phyloP scores from a whole-genome alignment of 257 asterid genomes.

The Ehretia macrophylla region DNA sequence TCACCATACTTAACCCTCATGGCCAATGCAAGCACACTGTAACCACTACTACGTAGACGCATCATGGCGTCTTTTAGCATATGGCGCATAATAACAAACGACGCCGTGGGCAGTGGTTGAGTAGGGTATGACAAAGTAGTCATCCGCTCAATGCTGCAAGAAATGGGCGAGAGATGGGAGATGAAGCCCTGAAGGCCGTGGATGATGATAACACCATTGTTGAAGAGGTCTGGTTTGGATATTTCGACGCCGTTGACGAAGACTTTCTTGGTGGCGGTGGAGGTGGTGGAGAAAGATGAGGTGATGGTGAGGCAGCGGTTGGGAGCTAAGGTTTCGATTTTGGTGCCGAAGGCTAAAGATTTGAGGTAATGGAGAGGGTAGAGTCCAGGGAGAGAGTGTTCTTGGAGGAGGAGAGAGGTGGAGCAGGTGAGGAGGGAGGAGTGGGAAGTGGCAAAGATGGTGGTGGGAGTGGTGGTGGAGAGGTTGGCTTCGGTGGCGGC shows the following conservation, averaged over 20 bases:
- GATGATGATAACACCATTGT: constrained; percentile 54
- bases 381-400: constrained; percentile 65
- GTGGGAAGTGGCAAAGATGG: constrained; percentile 69
- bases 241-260: constrained; percentile 70
- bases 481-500: constrained; percentile 35
- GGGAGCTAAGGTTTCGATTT: constrained; percentile 45
- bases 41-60: constrained; percentile 54
- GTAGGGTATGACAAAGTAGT: constrained; percentile 46
- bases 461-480: constrained; percentile 45
- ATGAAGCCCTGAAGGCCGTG: constrained; percentile 64
- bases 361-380: constrained; percentile 59
- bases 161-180: constrained; percentile 56
- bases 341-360: constrained; percentile 58
- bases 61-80: constrained; percentile 59
- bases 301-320: constrained; percentile 72
- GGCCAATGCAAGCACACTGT: constrained; percentile 50
- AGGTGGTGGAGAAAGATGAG: constrained; percentile 27
- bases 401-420: constrained; percentile 63
- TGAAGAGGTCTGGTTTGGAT: constrained; percentile 56
- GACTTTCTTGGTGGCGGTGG: constrained; percentile 21
- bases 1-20: constrained; percentile 54
- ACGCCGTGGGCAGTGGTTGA: constrained; percentile 37
- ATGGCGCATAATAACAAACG: constrained; percentile 30
- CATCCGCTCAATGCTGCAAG: constrained; percentile 61
- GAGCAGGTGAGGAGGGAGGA: constrained; percentile 71